A percentile compares a stretch with the other conserved stretches of the same genome.
Conservation (phyloP, 2,329 filamentous ascomycete genomes). For the Neonectria magnoliae region DNA sequence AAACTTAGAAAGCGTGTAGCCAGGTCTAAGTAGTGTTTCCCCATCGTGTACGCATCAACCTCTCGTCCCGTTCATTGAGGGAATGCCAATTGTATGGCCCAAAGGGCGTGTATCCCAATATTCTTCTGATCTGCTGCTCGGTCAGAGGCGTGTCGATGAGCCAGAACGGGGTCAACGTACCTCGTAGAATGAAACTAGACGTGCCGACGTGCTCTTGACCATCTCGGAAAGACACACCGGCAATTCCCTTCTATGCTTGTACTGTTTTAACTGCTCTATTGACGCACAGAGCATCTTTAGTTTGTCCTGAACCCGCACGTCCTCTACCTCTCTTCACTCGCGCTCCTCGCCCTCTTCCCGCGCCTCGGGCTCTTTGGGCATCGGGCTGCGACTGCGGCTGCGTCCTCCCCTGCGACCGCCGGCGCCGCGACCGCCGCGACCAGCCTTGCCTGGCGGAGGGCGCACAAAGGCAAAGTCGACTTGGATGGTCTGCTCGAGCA, state of each 20-base stretch:
- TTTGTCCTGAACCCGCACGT: background rate
- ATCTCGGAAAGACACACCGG: slow-evolving; percentile 38
- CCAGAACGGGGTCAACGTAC: slow-evolving; percentile 29
- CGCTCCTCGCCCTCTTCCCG: slow-evolving; percentile 40
- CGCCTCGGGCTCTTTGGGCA: slow-evolving; percentile 49
- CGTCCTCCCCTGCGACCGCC: slow-evolving; percentile 56
- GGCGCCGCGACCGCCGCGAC: slow-evolving; percentile 49
- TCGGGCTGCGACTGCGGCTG: slow-evolving; percentile 62
- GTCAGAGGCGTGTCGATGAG: slow-evolving; percentile 6
- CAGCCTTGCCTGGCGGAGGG: slow-evolving; percentile 70
- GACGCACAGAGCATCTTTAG: background rate
- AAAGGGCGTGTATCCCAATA: background rate
- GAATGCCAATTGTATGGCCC: background rate
- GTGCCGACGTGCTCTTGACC: slow-evolving; percentile 42
- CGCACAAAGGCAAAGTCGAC: slow-evolving; percentile 90
- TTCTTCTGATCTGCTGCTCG: slow-evolving; percentile 1
- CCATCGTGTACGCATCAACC: background rate
- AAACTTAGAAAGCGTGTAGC: slow-evolving; percentile 1
- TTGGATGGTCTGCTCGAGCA: slow-evolving; percentile 82
- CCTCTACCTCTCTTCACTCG: slow-evolving; percentile 31
- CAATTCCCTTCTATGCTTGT: slow-evolving; percentile 16
- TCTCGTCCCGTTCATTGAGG: background rate
- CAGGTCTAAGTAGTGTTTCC: background rate
- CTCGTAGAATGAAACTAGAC: slow-evolving; percentile 39
- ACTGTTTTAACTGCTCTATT: background rate